phyloP scores from a whole-genome alignment of 345 rosid species.

The Bruguiera parviflora region DNA sequence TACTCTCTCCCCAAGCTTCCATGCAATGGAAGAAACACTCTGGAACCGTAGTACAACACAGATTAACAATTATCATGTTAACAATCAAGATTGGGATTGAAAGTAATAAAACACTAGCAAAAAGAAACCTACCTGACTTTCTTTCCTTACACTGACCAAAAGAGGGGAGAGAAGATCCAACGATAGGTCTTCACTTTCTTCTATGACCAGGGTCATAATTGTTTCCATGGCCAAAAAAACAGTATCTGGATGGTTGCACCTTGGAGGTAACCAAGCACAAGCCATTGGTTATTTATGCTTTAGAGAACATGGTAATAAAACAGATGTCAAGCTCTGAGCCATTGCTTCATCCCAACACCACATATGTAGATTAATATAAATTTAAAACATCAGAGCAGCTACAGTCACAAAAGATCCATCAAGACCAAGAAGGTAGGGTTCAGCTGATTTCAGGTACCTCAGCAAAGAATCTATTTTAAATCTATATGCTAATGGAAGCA shows the following conservation, averaged over 20 bases:
- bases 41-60: constrained; percentile 23
- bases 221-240: constrained; percentile 60
- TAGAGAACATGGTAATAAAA: constrained; percentile 6
- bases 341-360: not conserved
- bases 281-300: constrained; percentile 10
- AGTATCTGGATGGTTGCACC: constrained; percentile 50
- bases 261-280: constrained; percentile 26
- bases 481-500: too few species aligned
- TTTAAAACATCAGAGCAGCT: too few species aligned
- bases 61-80: constrained; percentile 11
- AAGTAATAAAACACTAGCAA: not conserved
- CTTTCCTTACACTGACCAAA: constrained; percentile 57
- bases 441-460: too few species aligned
- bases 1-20: constrained; percentile 57
- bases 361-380: not conserved
- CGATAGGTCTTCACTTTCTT: constrained; percentile 63
- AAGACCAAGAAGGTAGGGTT: too few species aligned
- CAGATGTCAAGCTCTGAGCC: constrained; percentile 2
- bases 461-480: too few species aligned
- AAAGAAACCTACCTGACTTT: constrained; percentile 49
- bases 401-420: too few species aligned
- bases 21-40: constrained; percentile 49
- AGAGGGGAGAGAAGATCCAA: constrained; percentile 50
- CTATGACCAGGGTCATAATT: constrained; percentile 61
- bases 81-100: not conserved